Conservation (phyloP, 1,139 yeast species). For the Magnusiomyces tetraspermus region DNA sequence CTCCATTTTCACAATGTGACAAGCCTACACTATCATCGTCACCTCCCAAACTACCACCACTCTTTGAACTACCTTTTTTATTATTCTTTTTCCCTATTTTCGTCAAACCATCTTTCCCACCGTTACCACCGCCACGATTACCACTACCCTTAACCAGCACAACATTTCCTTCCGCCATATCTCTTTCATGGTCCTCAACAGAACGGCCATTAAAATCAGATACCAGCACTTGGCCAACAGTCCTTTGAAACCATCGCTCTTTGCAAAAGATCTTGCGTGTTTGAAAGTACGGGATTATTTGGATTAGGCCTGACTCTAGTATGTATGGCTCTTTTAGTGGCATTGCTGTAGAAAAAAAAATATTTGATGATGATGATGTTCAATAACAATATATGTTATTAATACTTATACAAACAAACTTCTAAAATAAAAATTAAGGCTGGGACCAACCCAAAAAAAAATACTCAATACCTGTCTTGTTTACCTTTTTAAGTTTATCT, state of each 20-base stretch:
- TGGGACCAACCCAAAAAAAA: too few species aligned
- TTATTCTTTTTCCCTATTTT: background rate
- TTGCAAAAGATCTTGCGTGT: conserved; percentile 7
- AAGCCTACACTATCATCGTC: too few species aligned
- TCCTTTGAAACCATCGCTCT: conserved; percentile 10
- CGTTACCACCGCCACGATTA: background rate
- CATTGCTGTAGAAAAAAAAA: background rate
- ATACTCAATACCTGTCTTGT: too few species aligned
- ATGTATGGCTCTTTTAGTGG: conserved; percentile 4
- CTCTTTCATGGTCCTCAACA: background rate
- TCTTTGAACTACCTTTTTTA: background rate
- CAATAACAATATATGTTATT: conserved; percentile 1
- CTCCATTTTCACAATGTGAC: too few species aligned
- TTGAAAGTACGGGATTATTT: conserved; percentile 10
- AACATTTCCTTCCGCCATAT: conserved; percentile 1
- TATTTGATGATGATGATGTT: background rate
- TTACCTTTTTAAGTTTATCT: too few species aligned
- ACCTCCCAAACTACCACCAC: too few species aligned
- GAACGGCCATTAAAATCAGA: background rate
- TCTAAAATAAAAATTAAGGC: background rate
- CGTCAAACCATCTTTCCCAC: background rate
- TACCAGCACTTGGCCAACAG: conserved; percentile 5
- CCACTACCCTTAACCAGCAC: background rate
- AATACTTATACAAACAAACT: background rate
- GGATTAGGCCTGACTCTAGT: conserved; percentile 10